Base-by-base conservation (phyloP, 192 early-diverging fungal genomes). In the Coemansia sp. region DNA sequence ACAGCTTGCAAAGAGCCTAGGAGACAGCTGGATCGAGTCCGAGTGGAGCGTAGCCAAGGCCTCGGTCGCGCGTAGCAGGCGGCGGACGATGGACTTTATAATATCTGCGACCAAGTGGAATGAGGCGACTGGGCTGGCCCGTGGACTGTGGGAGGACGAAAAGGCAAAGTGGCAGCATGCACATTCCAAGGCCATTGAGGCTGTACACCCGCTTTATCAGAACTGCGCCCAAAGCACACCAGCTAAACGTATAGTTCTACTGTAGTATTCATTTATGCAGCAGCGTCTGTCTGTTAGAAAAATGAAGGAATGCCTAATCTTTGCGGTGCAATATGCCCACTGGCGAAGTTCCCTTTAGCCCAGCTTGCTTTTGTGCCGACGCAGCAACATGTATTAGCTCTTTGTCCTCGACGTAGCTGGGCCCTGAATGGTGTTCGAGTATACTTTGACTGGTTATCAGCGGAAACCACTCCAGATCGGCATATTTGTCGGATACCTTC, bases 381-480 rank as follows among this genome's bases (percentile, higher is more conserved):
- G 48, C 67, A 47, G 77, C 77, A 12, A 79, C 59, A 42, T 79
- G 41, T n/a, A 68, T 70, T 18, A 79, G 61, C 65, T 62, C 77
- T 35, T 66, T 72, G 23, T 79, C 77, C n/a, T 79, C 67, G 4
- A 67, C 62, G 39, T 79, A 79, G 47, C 66, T 73, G 6, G 76
- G 76, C 0, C 76, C 76, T 6, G 70, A 26, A 21, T 79, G 71
- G 10, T 65, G 59, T 47, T 69, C 64, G 48, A 79, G 65, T 57
- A 67, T 64, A 14, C 56, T 64, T 13, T 79, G 67, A 60, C 57
- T 48, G 20, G 37, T 61, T n/a, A 79, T 62, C 18, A 79, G 61
- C 20, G 76, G 76, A 67, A 79, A 79, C 76, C 76, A 79, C 42
- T 79, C 76, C n/a, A 79, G 60, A 36, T 79, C 76, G 13, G 71